Evolutionary conservation across 2,329 filamentous ascomycete species (phyloP).

Genomic region (Daldinia eschscholtzii): DNA sequence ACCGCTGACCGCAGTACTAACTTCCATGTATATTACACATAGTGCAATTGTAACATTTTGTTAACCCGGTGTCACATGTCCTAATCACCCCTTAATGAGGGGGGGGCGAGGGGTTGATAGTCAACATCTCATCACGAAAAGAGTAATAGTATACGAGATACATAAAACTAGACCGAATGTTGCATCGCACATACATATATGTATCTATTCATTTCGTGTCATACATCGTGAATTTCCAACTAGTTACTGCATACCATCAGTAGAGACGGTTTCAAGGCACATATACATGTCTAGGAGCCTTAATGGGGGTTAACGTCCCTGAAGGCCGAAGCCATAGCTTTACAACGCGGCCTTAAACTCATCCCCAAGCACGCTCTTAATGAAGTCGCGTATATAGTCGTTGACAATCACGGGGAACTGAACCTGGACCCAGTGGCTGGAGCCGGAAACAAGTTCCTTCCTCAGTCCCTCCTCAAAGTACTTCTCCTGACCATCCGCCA

Average conservation of each 20-base stretch:
- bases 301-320: background rate
- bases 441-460: conserved; percentile 69
- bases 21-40: background rate
- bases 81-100: background rate
- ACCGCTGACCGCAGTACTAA: conserved; percentile 26
- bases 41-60: background rate
- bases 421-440: conserved; percentile 86
- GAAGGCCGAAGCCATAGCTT: conserved; percentile 15
- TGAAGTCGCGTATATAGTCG: conserved; percentile 73
- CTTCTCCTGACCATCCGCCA: conserved; percentile 79
- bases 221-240: background rate
- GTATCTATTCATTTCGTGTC: background rate
- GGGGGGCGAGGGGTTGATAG: background rate
- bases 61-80: no score
- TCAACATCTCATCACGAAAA: background rate
- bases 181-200: background rate
- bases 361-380: conserved; percentile 64
- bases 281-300: background rate
- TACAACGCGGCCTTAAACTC: conserved; percentile 56
- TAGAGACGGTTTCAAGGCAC: background rate
- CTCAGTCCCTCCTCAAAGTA: conserved; percentile 74
- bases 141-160: conserved; percentile 8
- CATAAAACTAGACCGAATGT: background rate
- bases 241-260: background rate
- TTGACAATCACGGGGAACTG: conserved; percentile 81